phyloP scores from a whole-genome alignment of 768 basidiomycete species.

The Hygrocybe punicea region DNA sequence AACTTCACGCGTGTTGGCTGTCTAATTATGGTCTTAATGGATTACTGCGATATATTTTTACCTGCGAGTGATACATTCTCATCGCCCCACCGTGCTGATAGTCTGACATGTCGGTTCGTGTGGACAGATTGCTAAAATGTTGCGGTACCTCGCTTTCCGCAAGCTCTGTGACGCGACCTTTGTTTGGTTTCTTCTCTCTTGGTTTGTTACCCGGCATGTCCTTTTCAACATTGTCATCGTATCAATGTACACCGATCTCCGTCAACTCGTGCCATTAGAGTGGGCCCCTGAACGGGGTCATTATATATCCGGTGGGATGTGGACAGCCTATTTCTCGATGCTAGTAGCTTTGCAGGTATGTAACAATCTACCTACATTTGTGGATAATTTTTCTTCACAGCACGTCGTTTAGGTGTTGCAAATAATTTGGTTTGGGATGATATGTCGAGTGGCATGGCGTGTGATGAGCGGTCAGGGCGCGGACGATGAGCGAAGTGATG shows the following conservation, averaged over 20 bases:
- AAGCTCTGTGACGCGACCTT: constrained; percentile 73
- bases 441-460: constrained; percentile 75
- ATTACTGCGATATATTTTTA: constrained; percentile 87
- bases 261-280: constrained; percentile 45
- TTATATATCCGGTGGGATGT: constrained; percentile 49
- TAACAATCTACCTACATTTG: not conserved
- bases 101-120: not conserved
- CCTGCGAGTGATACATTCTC: constrained; percentile 59
- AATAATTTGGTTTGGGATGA: constrained; percentile 82
- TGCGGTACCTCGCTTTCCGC: constrained; percentile 73
- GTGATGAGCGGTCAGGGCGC: constrained; percentile 74
- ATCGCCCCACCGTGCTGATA: not conserved
- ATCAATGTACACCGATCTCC: constrained; percentile 53
- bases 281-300: constrained; percentile 60
- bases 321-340: constrained; percentile 49
- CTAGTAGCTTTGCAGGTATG: constrained; percentile 63
- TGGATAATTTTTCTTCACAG: constrained; percentile 10
- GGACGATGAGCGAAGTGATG: constrained; percentile 83
- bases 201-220: constrained; percentile 87
- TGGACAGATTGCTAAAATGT: constrained; percentile 84
- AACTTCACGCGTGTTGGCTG: constrained; percentile 89
- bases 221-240: constrained; percentile 72
- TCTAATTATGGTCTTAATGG: constrained; percentile 89
- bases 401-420: constrained; percentile 54
- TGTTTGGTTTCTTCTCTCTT: constrained; percentile 78